Percentiles rank a stretch among this genome's conserved stretches.
Conservation (phyloP, 192 early-diverging fungal species). For the Dissophora globulifera region DNA sequence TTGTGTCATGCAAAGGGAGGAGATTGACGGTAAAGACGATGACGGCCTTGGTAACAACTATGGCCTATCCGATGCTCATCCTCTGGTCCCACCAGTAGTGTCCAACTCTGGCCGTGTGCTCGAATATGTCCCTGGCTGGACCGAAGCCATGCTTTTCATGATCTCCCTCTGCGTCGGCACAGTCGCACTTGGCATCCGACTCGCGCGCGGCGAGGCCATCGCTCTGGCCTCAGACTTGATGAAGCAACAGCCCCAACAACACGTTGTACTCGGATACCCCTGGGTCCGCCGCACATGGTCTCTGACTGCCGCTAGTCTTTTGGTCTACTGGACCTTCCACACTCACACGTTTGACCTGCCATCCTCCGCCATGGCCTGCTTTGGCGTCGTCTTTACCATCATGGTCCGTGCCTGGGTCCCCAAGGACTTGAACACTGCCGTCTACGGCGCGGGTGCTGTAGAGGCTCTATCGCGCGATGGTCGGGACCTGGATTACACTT, state of each 20-base stretch:
- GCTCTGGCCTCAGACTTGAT: neutral
- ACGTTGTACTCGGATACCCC: neutral
- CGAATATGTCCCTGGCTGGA: slow-evolving; percentile 16
- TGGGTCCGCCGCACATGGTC: neutral
- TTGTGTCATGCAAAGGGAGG: neutral
- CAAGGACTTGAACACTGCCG: neutral
- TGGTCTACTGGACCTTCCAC: neutral
- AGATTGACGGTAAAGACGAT: no score
- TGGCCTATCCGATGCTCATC: neutral
- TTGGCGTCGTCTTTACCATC: neutral
- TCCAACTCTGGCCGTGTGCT: neutral
- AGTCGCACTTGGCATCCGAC: neutral
- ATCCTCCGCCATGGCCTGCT: neutral
- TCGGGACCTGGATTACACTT: no score
- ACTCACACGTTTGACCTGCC: neutral
- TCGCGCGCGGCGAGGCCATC: neutral
- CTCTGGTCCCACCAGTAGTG: no score
- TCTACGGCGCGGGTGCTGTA: no score
- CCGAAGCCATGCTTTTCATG: slow-evolving; percentile 7
- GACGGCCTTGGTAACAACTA: neutral
- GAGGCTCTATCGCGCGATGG: no score
- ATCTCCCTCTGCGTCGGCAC: neutral
- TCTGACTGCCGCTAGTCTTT: neutral
- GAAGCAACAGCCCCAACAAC: no score
- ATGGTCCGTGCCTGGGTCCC: neutral